Conservation (phyloP, 306 rosid genomes). For the Begonia fuchsioides region DNA sequence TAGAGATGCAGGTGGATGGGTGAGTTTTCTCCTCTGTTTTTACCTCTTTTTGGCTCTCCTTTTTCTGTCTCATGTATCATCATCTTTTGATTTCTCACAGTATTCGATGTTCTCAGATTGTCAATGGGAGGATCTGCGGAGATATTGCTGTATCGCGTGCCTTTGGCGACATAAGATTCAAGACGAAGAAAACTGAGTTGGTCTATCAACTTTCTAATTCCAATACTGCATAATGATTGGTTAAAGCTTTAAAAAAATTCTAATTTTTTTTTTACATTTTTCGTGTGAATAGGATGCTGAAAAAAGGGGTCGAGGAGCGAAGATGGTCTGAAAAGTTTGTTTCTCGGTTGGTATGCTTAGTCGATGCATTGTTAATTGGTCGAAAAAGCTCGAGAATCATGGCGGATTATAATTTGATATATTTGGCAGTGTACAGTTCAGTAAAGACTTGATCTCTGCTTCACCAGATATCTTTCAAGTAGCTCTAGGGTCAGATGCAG, state of each 20-base stretch:
- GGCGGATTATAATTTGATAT: too few species aligned
- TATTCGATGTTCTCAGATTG: slow-evolving; percentile 34
- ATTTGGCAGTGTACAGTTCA: slow-evolving; percentile 52
- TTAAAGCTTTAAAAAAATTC: background rate
- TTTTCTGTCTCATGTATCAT: slow-evolving; percentile 11
- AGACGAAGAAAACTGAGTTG: slow-evolving; percentile 87
- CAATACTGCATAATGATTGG: background rate
- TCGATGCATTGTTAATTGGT: too few species aligned
- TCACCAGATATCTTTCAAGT: slow-evolving; percentile 73
- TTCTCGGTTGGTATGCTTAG: slow-evolving; percentile 62
- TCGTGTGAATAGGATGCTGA: slow-evolving; percentile 72
- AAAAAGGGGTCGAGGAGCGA: slow-evolving; percentile 70
- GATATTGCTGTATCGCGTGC: slow-evolving; percentile 97
- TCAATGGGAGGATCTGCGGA: slow-evolving; percentile 89
- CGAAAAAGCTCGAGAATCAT: too few species aligned
- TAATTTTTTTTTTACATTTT: slow-evolving; percentile 23
- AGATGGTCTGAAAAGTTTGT: slow-evolving; percentile 84
- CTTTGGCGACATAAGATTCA: slow-evolving; percentile 85
- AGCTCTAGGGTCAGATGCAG: slow-evolving; percentile 58
- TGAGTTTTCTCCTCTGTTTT: slow-evolving; percentile 37
- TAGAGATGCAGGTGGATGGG: slow-evolving; percentile 99
- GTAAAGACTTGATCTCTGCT: slow-evolving; percentile 66
- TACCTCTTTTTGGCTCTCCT: background rate
- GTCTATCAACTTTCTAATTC: slow-evolving; percentile 19
- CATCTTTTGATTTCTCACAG: background rate